Evolutionary conservation across 331 rosid genomes (phyloP), one percentile per base, ranked within the genome.

Genomic region (Rosa hybrid): DNA sequence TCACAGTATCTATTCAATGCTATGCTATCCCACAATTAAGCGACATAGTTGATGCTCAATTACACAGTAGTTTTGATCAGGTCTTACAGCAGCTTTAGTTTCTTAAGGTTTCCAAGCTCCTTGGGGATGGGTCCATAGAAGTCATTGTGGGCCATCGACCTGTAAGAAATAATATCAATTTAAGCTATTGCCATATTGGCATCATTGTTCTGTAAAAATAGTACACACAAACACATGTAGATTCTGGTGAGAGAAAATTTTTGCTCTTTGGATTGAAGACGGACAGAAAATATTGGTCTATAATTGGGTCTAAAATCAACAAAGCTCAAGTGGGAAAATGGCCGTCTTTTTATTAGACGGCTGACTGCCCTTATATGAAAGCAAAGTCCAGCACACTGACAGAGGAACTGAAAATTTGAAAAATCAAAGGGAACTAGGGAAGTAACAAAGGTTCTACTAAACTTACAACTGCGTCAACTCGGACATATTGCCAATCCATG

Each of bases 401-500:
- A 53, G 21, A 53, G 57, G 7, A 16, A 13, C 21, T 53, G n/a
- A 53, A 53, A 48, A 48, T 48, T 12, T 30, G 34, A 30, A 30
- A 30, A 30, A 6, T 4, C 17, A 53, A 53, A 53, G 4, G 0
- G 4, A 4, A 34, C 38, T 13, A 51, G 57, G 18, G 18, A 53
- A 53, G 60, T 48, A 48, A 13, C 53, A 48, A 48, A 12, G 53
- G 20, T 30, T 51, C 30, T 73, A 23, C 1, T 1, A 16, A 46
- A 62, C 92, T 90, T 85, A 92, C 97, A 94, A 2, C 81, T 62
- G 68, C 4, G 68, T 84, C 92, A 94, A 75, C 8, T 72, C 83
- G 70, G 85, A 62, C 16, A 94, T 87, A 83, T 87, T 88, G 69
- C 91, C 93, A 70, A 94, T 86, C 11, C 86, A 88, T 4, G 92